Evolutionary conservation across 768 basidiomycete species (phyloP).

Genomic region (Tremella yokohamensis): DNA sequence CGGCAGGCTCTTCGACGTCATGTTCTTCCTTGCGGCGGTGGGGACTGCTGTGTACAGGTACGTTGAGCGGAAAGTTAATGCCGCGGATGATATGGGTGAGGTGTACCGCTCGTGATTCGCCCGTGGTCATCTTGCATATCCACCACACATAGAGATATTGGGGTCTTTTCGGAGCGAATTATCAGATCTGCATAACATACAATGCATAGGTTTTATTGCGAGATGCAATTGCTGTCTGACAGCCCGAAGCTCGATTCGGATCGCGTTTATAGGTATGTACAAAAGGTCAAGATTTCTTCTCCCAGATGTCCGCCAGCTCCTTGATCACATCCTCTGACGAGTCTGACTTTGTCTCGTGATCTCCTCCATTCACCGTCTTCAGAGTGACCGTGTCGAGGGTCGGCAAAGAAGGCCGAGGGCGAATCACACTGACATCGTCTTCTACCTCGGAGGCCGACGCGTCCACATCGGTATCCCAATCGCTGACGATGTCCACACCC

Average conservation of each 20-base stretch:
- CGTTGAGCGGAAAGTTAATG: constrained; percentile 39
- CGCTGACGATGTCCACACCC: neutral
- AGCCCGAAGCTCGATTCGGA: too few species aligned
- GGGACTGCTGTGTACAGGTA: constrained; percentile 37
- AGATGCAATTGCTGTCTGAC: too few species aligned
- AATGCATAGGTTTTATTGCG: too few species aligned
- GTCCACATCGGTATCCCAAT: constrained; percentile 30
- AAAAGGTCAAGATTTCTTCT: neutral
- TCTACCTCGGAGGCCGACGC: constrained; percentile 35
- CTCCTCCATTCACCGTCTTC: neutral
- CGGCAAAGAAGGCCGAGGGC: too few species aligned
- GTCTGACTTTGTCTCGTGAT: neutral
- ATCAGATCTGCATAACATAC: too few species aligned
- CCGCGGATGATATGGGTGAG: constrained; percentile 35
- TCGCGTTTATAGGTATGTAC: too few species aligned
- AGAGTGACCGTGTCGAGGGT: too few species aligned
- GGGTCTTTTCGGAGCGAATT: neutral
- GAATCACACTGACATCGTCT: constrained; percentile 8
- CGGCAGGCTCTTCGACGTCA: constrained; percentile 47
- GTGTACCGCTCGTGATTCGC: constrained; percentile 23
- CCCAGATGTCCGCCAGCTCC: constrained; percentile 5
- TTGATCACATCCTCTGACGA: neutral
- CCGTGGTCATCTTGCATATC: neutral
- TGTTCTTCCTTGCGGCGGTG: constrained; percentile 39
- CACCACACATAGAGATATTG: neutral